phyloP scores from a whole-genome alignment of 108 stramenopile species.

The Chaetoceros tenuissimus region DNA sequence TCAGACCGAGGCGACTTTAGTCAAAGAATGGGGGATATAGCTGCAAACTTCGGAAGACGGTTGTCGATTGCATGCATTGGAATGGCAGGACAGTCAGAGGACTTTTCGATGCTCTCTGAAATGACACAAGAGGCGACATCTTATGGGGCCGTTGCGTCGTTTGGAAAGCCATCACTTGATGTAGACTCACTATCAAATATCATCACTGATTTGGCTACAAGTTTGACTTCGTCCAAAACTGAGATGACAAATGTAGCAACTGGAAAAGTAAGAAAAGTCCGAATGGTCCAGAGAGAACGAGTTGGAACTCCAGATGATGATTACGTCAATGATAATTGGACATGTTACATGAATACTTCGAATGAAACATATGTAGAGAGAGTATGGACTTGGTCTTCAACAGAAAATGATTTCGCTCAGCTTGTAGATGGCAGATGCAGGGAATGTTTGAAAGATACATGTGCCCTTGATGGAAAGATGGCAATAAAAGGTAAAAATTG shows the following conservation, averaged over 20 bases:
- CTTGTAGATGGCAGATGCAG: conserved; percentile 22
- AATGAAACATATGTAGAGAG: conserved; percentile 1
- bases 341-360: background rate
- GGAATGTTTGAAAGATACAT: conserved; percentile 9
- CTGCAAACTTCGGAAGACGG: conserved; percentile 34
- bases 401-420: conserved; percentile 17
- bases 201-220: conserved; percentile 24
- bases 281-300: conserved; percentile 25
- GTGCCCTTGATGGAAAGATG: background rate
- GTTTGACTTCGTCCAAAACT: conserved; percentile 29
- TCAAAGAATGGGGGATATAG: conserved; percentile 14
- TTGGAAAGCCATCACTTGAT: conserved; percentile 28
- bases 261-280: conserved; percentile 21
- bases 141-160: conserved; percentile 26
- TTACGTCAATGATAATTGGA: conserved; percentile 13
- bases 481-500: conserved; percentile 7
- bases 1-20: conserved; percentile 24
- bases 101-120: conserved; percentile 31
- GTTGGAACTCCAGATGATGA: conserved; percentile 17
- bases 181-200: conserved; percentile 19
- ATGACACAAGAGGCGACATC: conserved; percentile 33
- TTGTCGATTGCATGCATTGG: conserved; percentile 36
- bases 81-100: conserved; percentile 26
- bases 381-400: conserved; percentile 9
- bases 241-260: conserved; percentile 35